Percentiles rank a stretch among this genome's conserved stretches.
phyloP scores from a whole-genome alignment of 2,329 filamentous ascomycete species.

The Verticillium albo-atrum region DNA sequence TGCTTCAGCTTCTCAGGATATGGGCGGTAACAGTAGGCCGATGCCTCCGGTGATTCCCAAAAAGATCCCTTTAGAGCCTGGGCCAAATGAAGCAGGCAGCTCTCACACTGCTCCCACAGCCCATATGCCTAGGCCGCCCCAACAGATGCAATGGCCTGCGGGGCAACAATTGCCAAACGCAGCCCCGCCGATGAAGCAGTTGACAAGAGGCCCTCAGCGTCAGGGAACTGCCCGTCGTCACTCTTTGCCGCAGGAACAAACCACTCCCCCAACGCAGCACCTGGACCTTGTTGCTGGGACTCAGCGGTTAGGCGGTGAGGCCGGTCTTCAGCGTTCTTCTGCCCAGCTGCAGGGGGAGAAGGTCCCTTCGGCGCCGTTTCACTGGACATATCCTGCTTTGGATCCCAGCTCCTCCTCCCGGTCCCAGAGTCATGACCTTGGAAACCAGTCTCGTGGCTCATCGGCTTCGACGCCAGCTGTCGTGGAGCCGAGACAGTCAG shows the following conservation, averaged over 20 bases:
- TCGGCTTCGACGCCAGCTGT: not conserved
- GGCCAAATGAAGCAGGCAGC: not conserved
- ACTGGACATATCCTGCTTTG: not conserved
- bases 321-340: not conserved
- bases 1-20: not conserved
- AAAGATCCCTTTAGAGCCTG: not conserved
- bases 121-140: not conserved
- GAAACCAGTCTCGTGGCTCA: no score
- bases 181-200: not conserved
- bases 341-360: not conserved
- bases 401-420: not conserved
- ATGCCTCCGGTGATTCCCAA: conserved; percentile 7
- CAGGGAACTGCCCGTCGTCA: conserved; percentile 1
- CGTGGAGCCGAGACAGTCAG: not conserved
- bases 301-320: not conserved
- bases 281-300: not conserved
- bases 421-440: not conserved
- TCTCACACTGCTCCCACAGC: not conserved
- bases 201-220: not conserved
- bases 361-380: not conserved
- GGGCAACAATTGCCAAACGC: not conserved
- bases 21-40: not conserved
- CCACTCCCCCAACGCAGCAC: not conserved
- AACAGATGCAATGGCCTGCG: not conserved
- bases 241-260: conserved; percentile 2